Percentiles rank a stretch among this genome's conserved stretches.
phyloP scores from a whole-genome alignment of 2,329 filamentous ascomycete species.

The Chaetomium globosum region DNA sequence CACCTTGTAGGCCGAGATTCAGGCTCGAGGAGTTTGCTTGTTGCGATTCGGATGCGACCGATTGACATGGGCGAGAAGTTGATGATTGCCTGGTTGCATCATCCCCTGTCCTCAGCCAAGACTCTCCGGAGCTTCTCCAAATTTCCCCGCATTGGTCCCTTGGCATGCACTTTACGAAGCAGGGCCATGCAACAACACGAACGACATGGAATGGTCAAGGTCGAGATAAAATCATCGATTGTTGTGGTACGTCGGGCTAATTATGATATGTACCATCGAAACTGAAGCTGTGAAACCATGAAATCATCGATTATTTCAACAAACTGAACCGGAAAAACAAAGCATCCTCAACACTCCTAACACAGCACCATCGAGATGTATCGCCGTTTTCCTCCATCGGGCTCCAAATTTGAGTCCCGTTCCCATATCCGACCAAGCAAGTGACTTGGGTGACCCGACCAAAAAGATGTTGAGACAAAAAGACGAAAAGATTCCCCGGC shows the following conservation, averaged over 20 bases:
- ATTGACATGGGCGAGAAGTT: neutral
- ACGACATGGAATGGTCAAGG: slow-evolving; percentile 4
- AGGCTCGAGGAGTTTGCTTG: neutral
- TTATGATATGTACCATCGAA: neutral
- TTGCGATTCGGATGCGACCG: neutral
- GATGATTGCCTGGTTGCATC: slow-evolving; percentile 6
- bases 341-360: neutral
- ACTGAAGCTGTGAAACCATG: neutral
- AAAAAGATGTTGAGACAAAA: neutral
- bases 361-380: neutral
- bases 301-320: neutral
- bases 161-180: slow-evolving; percentile 27
- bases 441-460: neutral
- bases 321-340: neutral
- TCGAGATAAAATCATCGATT: neutral
- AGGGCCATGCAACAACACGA: slow-evolving; percentile 15
- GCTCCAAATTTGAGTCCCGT: neutral
- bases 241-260: neutral
- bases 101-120: slow-evolving; percentile 1
- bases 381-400: neutral
- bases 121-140: neutral
- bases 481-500: neutral
- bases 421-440: neutral
- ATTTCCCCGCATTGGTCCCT: slow-evolving; percentile 7
- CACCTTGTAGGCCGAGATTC: neutral